Conservation (phyloP, 2,329 filamentous ascomycete species). For the Emericellopsis cladophorae region DNA sequence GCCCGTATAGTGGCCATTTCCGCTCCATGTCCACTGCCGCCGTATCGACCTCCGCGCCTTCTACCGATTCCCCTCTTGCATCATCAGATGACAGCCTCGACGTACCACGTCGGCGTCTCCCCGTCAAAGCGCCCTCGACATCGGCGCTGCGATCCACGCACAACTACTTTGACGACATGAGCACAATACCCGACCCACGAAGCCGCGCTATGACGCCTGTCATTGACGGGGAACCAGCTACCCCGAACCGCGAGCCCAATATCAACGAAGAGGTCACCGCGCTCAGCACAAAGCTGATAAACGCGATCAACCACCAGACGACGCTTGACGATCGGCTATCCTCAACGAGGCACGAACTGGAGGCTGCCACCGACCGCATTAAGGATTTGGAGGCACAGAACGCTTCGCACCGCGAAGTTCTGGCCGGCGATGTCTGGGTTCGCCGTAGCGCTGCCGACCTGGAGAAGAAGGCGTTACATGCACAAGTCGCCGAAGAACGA, state of each 20-base stretch:
- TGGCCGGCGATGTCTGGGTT: conserved; percentile 65
- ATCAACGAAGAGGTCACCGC: conserved; percentile 67
- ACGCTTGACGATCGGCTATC: conserved; percentile 80
- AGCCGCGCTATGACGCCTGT: conserved; percentile 36
- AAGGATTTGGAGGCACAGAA: conserved; percentile 52
- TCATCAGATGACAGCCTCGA: conserved; percentile 4
- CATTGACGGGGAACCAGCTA: not conserved
- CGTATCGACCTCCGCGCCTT: conserved; percentile 9
- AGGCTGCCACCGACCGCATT: conserved; percentile 55
- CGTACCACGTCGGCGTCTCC: conserved; percentile 21
- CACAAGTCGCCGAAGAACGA: conserved; percentile 51
- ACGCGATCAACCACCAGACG: conserved; percentile 94
- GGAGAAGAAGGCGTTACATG: conserved; percentile 50
- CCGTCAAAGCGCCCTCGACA: conserved; percentile 23
- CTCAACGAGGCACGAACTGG: conserved; percentile 71
- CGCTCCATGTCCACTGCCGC: conserved; percentile 40
- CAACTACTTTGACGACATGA: conserved; percentile 46
- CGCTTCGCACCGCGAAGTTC: conserved; percentile 57
- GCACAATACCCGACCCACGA: conserved; percentile 55
- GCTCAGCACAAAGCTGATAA: conserved; percentile 89
- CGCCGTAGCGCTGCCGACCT: conserved; percentile 60
- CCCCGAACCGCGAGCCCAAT: conserved; percentile 33
- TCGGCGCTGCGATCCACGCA: conserved; percentile 22
- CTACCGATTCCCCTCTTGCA: not conserved
- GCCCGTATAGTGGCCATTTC: conserved; percentile 28